Evolutionary conservation across 805 yeast genomes (phyloP).

Genomic region (Suhomyces vadensis): DNA sequence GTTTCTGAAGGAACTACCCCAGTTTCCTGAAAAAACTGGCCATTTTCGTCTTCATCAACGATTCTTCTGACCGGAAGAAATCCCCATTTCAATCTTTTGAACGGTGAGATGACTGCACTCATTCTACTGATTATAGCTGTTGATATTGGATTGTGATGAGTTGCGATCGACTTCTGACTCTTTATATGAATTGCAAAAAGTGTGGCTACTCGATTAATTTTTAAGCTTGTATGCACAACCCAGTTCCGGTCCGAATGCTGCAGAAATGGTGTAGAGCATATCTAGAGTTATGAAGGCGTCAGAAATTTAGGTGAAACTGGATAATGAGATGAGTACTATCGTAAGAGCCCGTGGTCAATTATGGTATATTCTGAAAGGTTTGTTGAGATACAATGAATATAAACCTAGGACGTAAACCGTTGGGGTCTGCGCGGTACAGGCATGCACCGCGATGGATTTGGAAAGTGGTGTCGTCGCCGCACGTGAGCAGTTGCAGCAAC

Average conservation of each 20-base stretch:
- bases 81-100: slow-evolving; percentile 31
- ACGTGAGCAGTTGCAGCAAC: too few species aligned
- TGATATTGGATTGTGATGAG: neutral
- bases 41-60: slow-evolving; percentile 30
- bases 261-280: neutral
- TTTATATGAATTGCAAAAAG: neutral
- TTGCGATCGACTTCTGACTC: neutral
- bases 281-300: neutral
- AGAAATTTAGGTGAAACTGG: neutral
- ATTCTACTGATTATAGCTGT: neutral
- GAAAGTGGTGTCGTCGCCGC: too few species aligned
- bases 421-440: too few species aligned
- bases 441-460: too few species aligned
- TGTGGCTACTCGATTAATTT: neutral
- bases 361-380: too few species aligned
- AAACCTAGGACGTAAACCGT: too few species aligned
- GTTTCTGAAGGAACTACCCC: neutral
- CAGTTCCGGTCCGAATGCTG: neutral
- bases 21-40: neutral
- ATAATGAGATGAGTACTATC: too few species aligned
- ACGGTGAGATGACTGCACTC: slow-evolving; percentile 4
- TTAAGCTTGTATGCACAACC: neutral
- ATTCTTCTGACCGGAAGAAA: slow-evolving; percentile 35
- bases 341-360: too few species aligned
- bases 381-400: too few species aligned